Conservation (phyloP, 1,139 yeast species). For the Yamadazyma blattariae region DNA sequence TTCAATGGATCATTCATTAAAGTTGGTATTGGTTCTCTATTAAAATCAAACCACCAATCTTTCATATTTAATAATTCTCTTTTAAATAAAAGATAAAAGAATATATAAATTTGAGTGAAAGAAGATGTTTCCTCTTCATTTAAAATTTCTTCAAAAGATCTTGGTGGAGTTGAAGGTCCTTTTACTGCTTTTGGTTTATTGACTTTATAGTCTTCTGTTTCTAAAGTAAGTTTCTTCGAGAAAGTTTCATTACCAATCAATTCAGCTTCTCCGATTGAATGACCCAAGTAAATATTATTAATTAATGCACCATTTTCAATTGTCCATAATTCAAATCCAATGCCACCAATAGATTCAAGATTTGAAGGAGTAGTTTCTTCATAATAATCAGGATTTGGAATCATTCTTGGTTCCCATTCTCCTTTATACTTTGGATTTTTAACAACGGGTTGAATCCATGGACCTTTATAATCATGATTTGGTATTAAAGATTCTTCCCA, state of each 20-base stretch:
- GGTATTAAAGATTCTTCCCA: slow-evolving; percentile 57
- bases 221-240: slow-evolving; percentile 57
- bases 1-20: slow-evolving; percentile 46
- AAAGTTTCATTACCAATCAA: slow-evolving; percentile 74
- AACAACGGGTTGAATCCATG: slow-evolving; percentile 68
- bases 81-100: slow-evolving; percentile 18
- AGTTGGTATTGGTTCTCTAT: slow-evolving; percentile 40
- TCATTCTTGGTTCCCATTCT: slow-evolving; percentile 66
- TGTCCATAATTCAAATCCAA: slow-evolving; percentile 91
- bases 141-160: slow-evolving; percentile 34
- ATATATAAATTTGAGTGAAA: slow-evolving; percentile 18
- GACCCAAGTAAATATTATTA: slow-evolving; percentile 84
- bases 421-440: slow-evolving; percentile 79
- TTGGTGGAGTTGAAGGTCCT: slow-evolving; percentile 41
- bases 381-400: slow-evolving; percentile 68
- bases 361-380: slow-evolving; percentile 59
- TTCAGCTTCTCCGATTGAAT: slow-evolving; percentile 80
- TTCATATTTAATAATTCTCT: slow-evolving; percentile 25
- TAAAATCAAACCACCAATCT: slow-evolving; percentile 35
- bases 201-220: slow-evolving; percentile 36
- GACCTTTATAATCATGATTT: slow-evolving; percentile 73
- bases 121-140: slow-evolving; percentile 21
- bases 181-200: slow-evolving; percentile 38
- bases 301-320: slow-evolving; percentile 74
- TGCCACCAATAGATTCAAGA: slow-evolving; percentile 68